Evolutionary conservation across 2,329 filamentous ascomycete species (phyloP).

Genomic region (Teratosphaeria viscida): DNA sequence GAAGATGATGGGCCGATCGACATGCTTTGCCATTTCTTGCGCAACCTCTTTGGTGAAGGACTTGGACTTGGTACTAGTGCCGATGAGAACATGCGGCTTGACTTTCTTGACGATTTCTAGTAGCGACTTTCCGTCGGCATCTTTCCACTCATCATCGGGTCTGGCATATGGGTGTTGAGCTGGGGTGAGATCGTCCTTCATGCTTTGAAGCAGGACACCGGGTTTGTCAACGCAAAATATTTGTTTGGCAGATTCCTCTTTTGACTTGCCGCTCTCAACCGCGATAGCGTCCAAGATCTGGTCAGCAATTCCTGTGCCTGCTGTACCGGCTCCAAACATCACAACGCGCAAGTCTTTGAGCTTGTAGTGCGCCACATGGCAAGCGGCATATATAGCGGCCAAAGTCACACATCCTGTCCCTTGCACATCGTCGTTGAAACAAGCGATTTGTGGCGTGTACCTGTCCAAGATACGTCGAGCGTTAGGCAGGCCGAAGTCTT

Average conservation of each 20-base stretch:
- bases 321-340: slow-evolving; percentile 70
- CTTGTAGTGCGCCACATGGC: slow-evolving; percentile 57
- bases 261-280: slow-evolving; percentile 53
- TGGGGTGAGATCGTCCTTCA: slow-evolving; percentile 49
- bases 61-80: slow-evolving; percentile 68
- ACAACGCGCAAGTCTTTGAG: slow-evolving; percentile 61
- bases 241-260: slow-evolving; percentile 65
- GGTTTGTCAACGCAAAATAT: slow-evolving; percentile 72
- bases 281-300: slow-evolving; percentile 73
- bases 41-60: slow-evolving; percentile 68
- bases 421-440: slow-evolving; percentile 88
- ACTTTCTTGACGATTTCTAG: slow-evolving; percentile 58
- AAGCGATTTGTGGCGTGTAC: slow-evolving; percentile 63
- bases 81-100: slow-evolving; percentile 71
- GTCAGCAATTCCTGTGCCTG: slow-evolving; percentile 77
- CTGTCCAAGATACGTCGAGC: slow-evolving; percentile 65
- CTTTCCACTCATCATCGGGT: slow-evolving; percentile 52
- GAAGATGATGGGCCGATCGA: slow-evolving; percentile 72
- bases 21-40: slow-evolving; percentile 63
- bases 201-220: slow-evolving; percentile 58
- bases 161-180: slow-evolving; percentile 61
- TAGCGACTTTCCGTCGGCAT: slow-evolving; percentile 47
- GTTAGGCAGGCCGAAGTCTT: slow-evolving; percentile 75
- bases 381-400: slow-evolving; percentile 66
- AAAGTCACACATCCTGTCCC: slow-evolving; percentile 82